Evolutionary conservation across 2,329 filamentous ascomycete species (phyloP).

Genomic region (Monilinia vaccinii-corymbosi): DNA sequence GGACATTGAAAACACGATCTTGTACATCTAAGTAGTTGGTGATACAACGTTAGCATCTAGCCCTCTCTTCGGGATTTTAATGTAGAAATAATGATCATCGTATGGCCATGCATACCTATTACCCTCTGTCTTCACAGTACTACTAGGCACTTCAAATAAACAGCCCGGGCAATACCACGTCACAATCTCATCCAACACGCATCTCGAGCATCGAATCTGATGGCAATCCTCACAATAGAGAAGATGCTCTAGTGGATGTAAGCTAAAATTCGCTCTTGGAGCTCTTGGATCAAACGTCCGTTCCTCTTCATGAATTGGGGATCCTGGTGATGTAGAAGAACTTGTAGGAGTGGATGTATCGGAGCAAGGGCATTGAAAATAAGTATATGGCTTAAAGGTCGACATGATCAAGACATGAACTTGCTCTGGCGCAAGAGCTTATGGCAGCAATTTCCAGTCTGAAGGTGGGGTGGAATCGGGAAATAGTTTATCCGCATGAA

Average conservation of each 20-base stretch:
- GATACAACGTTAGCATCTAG: not conserved
- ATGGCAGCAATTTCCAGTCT: no score
- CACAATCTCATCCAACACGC: conserved; percentile 85
- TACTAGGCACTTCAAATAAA: conserved; percentile 91
- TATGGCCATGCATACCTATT: conserved; percentile 56
- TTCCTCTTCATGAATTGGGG: conserved; percentile 56
- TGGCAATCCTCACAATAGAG: conserved; percentile 97
- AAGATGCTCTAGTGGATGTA: conserved; percentile 88
- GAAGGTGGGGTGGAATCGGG: no score
- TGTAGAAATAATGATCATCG: not conserved
- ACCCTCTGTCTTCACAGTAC: conserved; percentile 83
- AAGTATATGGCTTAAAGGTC: conserved; percentile 51
- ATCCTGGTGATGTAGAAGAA: conserved; percentile 28
- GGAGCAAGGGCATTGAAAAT: conserved; percentile 58
- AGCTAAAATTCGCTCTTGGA: conserved; percentile 77
- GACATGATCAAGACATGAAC: conserved; percentile 33
- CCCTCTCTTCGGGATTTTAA: not conserved
- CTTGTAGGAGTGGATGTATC: conserved; percentile 33
- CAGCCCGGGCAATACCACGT: conserved; percentile 95
- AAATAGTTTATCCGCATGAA: no score
- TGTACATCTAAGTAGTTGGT: conserved; percentile 55
- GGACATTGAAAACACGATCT: conserved; percentile 95
- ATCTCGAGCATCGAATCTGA: conserved; percentile 87
- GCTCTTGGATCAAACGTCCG: conserved; percentile 78
- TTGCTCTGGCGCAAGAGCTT: no score